These are phyloP conservation scores for Globisporangium orthogonon DNA, from an alignment of 352 stramenopile species.

Conservation along the genomic window DNA sequence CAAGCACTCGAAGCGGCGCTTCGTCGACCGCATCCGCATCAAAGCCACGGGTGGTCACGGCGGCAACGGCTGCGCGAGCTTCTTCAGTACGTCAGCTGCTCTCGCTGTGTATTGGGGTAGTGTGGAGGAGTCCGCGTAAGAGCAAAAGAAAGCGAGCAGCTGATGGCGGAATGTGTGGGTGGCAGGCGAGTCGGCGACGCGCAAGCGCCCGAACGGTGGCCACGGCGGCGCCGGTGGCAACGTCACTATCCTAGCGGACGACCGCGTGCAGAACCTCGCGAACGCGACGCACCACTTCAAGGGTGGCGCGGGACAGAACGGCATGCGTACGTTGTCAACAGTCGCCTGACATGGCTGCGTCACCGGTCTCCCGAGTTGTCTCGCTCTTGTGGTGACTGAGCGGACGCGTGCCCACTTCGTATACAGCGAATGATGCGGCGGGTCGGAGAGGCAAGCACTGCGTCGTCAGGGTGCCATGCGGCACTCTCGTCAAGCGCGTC, in stretches of 20 bases:
- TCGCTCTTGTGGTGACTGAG: no score
- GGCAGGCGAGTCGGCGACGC: constrained; percentile 48
- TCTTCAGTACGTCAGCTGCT: constrained; percentile 60
- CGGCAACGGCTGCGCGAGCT: constrained; percentile 85
- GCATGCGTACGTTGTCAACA: constrained; percentile 85
- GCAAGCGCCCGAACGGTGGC: constrained; percentile 77
- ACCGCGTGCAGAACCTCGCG: constrained; percentile 75
- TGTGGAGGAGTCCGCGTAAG: no score
- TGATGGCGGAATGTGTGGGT: not conserved
- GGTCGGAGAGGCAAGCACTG: constrained; percentile 76
- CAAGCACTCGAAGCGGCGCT: constrained; percentile 86
- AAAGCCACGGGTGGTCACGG: constrained; percentile 85
- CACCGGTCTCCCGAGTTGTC: no score
- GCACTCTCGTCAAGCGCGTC: constrained; percentile 85
- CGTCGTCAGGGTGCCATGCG: constrained; percentile 76
- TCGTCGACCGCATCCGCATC: constrained; percentile 87
- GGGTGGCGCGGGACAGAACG: constrained; percentile 67
- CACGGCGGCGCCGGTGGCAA: constrained; percentile 80
- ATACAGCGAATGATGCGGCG: constrained; percentile 67
- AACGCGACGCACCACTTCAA: constrained; percentile 85
- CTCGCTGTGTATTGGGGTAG: no score
- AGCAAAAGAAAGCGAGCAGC: not conserved
- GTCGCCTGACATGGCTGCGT: no score
- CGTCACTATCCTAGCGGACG: constrained; percentile 67
- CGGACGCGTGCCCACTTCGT: no score